Percentiles rank a stretch among this genome's conserved stretches.
Evolutionary conservation across 2,329 filamentous ascomycete species (phyloP).

Genomic region (Aspergillus eucalypticola): DNA sequence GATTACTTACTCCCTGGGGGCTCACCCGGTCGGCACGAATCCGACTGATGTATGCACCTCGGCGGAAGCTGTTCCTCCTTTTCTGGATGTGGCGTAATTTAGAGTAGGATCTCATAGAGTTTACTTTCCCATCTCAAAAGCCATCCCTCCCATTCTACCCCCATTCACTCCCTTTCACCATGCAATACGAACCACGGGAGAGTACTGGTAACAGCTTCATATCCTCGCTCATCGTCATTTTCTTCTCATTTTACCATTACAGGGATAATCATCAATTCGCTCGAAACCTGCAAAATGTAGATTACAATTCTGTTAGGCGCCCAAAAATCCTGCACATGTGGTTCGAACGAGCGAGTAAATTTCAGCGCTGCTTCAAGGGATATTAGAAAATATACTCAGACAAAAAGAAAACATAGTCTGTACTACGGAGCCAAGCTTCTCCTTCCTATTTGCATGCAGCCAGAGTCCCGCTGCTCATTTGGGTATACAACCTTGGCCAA

Average conservation of each 20-base stretch:
- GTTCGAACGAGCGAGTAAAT: slow-evolving; percentile 36
- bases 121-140: too few relatives aligned
- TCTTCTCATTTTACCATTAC: too few relatives aligned
- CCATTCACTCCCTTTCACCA: too few relatives aligned
- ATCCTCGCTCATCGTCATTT: background rate
- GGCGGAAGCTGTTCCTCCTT: background rate
- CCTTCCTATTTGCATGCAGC: slow-evolving; percentile 40
- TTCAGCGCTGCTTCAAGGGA: slow-evolving; percentile 40
- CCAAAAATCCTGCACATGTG: slow-evolving; percentile 10
- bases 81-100: background rate
- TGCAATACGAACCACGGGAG: background rate
- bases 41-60: background rate
- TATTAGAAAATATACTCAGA: slow-evolving; percentile 43
- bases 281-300: slow-evolving; percentile 2
- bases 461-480: slow-evolving; percentile 27
- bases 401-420: slow-evolving; percentile 38
- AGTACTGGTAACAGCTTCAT: background rate
- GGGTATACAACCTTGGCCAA: slow-evolving; percentile 23
- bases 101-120: too few relatives aligned
- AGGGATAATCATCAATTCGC: background rate
- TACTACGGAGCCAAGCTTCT: slow-evolving; percentile 38
- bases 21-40: background rate
- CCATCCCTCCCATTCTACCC: too few relatives aligned
- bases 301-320: slow-evolving; percentile 8
- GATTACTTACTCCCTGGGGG: background rate